Conservation (phyloP, 2,329 filamentous ascomycete species). For the Corniculantispora saksenae region DNA sequence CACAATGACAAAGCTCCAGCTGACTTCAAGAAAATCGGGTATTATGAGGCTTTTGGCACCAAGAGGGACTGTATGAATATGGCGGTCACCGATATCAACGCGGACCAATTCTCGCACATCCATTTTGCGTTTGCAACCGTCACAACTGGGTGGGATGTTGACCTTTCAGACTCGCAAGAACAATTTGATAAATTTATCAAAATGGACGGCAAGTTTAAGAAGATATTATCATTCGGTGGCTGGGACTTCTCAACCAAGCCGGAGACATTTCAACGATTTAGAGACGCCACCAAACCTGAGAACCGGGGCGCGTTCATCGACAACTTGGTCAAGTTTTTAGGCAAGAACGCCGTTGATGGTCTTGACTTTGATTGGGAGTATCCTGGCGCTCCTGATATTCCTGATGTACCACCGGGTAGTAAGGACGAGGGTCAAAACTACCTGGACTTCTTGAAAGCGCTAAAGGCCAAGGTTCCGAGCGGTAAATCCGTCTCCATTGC, state of each 20-base stretch:
- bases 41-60: conserved; percentile 36
- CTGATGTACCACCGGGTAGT: neutral
- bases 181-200: conserved; percentile 34
- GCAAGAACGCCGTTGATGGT: conserved; percentile 36
- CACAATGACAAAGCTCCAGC: neutral
- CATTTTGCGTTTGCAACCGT: conserved; percentile 35
- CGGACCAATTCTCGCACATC: conserved; percentile 25
- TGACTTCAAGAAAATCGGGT: conserved; percentile 30
- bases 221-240: conserved; percentile 38
- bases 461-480: neutral
- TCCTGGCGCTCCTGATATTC: conserved; percentile 27
- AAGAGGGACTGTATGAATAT: conserved; percentile 33
- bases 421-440: neutral
- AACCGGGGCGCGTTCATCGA: conserved; percentile 33
- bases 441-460: neutral
- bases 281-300: conserved; percentile 30
- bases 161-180: conserved; percentile 24
- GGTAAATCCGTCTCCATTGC: conserved; percentile 26
- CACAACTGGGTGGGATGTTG: conserved; percentile 23
- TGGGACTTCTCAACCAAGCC: conserved; percentile 35
- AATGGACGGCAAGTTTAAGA: conserved; percentile 32
- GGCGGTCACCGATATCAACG: conserved; percentile 28
- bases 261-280: conserved; percentile 30
- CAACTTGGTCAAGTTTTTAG: conserved; percentile 31
- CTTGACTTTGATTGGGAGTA: conserved; percentile 53